phyloP scores from a whole-genome alignment of 202 grass and related monocot species.

The Carex arenaria region DNA sequence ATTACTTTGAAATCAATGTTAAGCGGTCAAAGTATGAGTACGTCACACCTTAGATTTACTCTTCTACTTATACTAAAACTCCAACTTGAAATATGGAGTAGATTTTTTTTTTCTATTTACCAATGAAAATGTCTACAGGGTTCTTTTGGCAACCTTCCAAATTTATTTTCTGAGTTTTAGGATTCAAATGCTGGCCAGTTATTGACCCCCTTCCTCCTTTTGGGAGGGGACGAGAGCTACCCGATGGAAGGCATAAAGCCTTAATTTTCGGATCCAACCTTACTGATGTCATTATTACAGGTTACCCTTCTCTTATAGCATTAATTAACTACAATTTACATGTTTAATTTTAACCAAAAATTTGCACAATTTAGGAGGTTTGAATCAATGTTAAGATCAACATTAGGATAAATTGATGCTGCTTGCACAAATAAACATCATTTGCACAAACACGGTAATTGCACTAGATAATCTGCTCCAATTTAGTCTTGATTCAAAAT shows the following conservation, averaged over 20 bases:
- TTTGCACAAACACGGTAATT: not conserved
- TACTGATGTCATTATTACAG: slow-evolving; percentile 91
- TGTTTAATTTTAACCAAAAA: not conserved
- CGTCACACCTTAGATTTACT: no score
- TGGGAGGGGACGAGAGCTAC: slow-evolving; percentile 88
- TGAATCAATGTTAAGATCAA: not conserved
- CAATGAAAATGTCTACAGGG: not conserved
- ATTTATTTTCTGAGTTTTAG: slow-evolving; percentile 31
- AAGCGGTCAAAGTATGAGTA: no score
- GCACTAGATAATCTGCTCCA: not conserved
- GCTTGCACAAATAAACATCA: not conserved
- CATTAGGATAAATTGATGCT: not conserved
- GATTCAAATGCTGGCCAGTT: slow-evolving; percentile 67
- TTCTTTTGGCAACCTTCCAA: not conserved
- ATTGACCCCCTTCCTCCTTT: slow-evolving; percentile 88
- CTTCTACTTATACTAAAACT: not conserved
- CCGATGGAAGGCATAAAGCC: slow-evolving; percentile 76
- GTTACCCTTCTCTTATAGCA: slow-evolving; percentile 37
- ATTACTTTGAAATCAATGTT: no score
- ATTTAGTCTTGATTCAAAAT: not conserved
- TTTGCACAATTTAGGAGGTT: not conserved
- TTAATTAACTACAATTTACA: not conserved
- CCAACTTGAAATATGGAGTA: not conserved
- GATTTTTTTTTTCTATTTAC: not conserved
- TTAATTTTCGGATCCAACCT: slow-evolving; percentile 81